phyloP scores from a whole-genome alignment of 208 protist species.

The Kentomonas sorsogonicus region DNA sequence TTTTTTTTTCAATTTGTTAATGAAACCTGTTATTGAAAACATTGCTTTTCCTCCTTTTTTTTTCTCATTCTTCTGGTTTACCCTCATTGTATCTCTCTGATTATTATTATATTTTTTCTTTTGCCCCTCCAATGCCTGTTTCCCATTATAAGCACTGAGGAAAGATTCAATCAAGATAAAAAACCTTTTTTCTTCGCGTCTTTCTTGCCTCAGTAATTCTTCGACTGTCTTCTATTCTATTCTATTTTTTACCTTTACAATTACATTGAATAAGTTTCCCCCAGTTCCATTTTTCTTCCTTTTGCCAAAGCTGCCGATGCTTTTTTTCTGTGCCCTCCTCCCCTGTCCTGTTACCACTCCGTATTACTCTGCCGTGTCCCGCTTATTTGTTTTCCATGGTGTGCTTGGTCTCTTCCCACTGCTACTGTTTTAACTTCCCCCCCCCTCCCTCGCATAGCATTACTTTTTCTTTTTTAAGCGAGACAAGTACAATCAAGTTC shows the following conservation, averaged over 20 bases:
- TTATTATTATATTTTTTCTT: constrained; percentile 13
- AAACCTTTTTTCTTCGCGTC: too few relatives aligned
- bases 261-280: too few relatives aligned
- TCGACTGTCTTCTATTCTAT: too few relatives aligned
- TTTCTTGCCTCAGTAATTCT: too few relatives aligned
- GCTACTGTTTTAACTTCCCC: neutral
- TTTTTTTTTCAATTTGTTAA: neutral
- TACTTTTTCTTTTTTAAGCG: constrained; percentile 7
- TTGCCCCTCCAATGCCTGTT: neutral
- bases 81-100: constrained; percentile 3
- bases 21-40: neutral
- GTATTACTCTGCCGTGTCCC: too few relatives aligned
- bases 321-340: too few relatives aligned
- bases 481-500: constrained; percentile 3
- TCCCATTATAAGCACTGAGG: too few relatives aligned
- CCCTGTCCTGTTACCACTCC: too few relatives aligned
- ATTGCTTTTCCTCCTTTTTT: constrained; percentile 6
- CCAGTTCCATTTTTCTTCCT: too few relatives aligned
- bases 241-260: too few relatives aligned
- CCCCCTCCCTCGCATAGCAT: neutral
- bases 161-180: too few relatives aligned
- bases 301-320: too few relatives aligned
- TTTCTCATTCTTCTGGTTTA: constrained; percentile 2
- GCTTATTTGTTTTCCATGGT: constrained; percentile 1
- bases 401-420: neutral